phyloP scores from a whole-genome alignment of 331 rosid species.

The Dryas integrifolia region DNA sequence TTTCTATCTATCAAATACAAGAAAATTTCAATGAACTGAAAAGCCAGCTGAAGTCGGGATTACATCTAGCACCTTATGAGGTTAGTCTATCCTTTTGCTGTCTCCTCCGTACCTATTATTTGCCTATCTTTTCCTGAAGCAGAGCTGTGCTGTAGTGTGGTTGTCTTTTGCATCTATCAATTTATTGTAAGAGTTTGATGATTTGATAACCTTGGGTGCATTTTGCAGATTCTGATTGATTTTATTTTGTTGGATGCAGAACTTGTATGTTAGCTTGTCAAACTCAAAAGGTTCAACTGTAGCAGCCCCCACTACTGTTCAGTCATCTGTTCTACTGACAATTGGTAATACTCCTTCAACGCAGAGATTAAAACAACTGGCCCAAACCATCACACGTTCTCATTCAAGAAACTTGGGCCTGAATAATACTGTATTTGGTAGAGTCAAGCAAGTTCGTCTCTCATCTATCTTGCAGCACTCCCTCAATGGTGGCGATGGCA shows the following conservation, averaged over 20 bases:
- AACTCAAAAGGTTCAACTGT: conserved; percentile 75
- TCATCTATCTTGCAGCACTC: conserved; percentile 69
- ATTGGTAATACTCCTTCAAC: conserved; percentile 62
- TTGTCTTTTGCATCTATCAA: background rate
- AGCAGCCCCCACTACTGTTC: conserved; percentile 63
- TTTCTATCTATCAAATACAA: conserved; percentile 69
- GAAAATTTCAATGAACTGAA: conserved; percentile 51
- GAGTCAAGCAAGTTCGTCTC: conserved; percentile 86
- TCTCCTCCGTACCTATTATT: background rate
- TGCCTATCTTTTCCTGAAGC: conserved; percentile 8
- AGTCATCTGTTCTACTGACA: conserved; percentile 63
- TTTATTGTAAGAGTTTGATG: conserved; percentile 11
- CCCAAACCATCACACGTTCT: conserved; percentile 72
- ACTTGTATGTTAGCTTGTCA: conserved; percentile 54
- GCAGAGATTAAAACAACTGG: conserved; percentile 72
- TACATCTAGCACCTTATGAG: conserved; percentile 64
- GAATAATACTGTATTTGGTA: conserved; percentile 78
- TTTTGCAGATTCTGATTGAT: conserved; percentile 19
- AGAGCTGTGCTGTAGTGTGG: background rate
- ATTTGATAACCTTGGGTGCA: conserved; percentile 1
- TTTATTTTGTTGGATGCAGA: conserved; percentile 55
- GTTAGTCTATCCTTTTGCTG: conserved; percentile 36
- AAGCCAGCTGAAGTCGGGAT: conserved; percentile 67
- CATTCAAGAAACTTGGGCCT: conserved; percentile 80
- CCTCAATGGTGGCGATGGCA: conserved; percentile 54